These are phyloP conservation scores for Phylloporus sp. DNA, from an alignment of 768 basidiomycete species.

Conservation along the genomic window DNA sequence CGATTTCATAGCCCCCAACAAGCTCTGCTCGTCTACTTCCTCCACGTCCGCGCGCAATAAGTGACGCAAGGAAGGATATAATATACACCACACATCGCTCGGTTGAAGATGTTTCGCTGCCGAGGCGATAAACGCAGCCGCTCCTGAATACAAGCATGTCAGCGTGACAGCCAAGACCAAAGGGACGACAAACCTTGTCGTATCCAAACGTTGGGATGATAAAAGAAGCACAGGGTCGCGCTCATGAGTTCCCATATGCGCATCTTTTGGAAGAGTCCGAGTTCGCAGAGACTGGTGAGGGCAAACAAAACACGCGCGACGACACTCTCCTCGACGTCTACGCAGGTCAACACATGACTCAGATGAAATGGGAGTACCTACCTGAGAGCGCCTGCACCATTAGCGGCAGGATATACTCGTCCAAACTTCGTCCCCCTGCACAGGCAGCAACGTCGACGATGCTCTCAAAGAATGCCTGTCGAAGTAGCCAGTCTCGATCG, in stretches of 20 bases:
- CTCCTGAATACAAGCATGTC: slow-evolving; percentile 44
- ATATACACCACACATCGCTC: slow-evolving; percentile 95
- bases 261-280: slow-evolving; percentile 89
- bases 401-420: slow-evolving; percentile 95
- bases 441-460: slow-evolving; percentile 95
- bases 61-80: slow-evolving; percentile 88
- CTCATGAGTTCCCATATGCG: slow-evolving; percentile 97
- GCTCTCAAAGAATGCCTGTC: slow-evolving; percentile 91
- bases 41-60: slow-evolving; percentile 81
- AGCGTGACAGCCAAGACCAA: neutral
- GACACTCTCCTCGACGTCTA: slow-evolving; percentile 94
- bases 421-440: slow-evolving; percentile 85
- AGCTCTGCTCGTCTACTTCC: slow-evolving; percentile 64
- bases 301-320: slow-evolving; percentile 87
- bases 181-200: slow-evolving; percentile 63
- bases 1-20: slow-evolving; percentile 74
- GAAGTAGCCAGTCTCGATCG: slow-evolving; percentile 88
- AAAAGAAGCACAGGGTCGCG: slow-evolving; percentile 81
- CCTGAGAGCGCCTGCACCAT: slow-evolving; percentile 96
- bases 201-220: slow-evolving; percentile 96
- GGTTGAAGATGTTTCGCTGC: slow-evolving; percentile 76
- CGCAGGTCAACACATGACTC: slow-evolving; percentile 2
- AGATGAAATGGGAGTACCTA: slow-evolving; percentile 30
- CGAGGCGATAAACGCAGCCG: slow-evolving; percentile 84
- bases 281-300: slow-evolving; percentile 83